Percentiles rank a stretch among this genome's conserved stretches.
Conservation (phyloP, 1,284 basidiomycete species). For the Boletellus sp. region DNA sequence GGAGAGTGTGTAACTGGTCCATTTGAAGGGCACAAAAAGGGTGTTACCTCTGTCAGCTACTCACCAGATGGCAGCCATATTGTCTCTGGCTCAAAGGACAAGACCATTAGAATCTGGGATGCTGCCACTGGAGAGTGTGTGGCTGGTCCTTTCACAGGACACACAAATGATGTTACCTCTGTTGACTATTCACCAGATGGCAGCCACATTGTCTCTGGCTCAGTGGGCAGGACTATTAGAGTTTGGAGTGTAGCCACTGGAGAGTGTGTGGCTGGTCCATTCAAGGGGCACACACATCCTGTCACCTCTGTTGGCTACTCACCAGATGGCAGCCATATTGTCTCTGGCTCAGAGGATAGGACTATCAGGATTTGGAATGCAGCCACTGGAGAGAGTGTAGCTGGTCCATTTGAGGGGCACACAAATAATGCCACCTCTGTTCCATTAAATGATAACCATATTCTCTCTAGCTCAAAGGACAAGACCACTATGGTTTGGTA, state of each 20-base stretch:
- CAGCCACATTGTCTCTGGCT: not conserved
- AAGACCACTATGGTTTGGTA: not conserved
- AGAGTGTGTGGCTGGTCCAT: not conserved
- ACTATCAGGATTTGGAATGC: not conserved
- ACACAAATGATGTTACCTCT: not conserved
- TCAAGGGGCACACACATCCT: not conserved
- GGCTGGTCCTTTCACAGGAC: not conserved
- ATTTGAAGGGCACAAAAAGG: not conserved
- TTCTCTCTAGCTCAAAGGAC: not conserved
- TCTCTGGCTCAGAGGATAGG: not conserved
- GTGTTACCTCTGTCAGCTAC: not conserved
- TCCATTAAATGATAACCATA: not conserved
- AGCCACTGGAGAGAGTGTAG: not conserved
- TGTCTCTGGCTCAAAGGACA: not conserved
- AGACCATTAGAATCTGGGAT: not conserved
- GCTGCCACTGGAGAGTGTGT: not conserved
- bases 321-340: not conserved
- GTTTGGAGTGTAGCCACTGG: not conserved
- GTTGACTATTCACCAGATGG: not conserved
- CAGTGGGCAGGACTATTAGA: not conserved
- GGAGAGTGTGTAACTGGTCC: no score
- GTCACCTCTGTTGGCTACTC: not conserved
- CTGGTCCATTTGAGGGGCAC: not conserved
- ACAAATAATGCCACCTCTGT: not conserved
- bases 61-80: not conserved